phyloP scores from a whole-genome alignment of 495 filamentous ascomycete species.

The Tuber calosporum region DNA sequence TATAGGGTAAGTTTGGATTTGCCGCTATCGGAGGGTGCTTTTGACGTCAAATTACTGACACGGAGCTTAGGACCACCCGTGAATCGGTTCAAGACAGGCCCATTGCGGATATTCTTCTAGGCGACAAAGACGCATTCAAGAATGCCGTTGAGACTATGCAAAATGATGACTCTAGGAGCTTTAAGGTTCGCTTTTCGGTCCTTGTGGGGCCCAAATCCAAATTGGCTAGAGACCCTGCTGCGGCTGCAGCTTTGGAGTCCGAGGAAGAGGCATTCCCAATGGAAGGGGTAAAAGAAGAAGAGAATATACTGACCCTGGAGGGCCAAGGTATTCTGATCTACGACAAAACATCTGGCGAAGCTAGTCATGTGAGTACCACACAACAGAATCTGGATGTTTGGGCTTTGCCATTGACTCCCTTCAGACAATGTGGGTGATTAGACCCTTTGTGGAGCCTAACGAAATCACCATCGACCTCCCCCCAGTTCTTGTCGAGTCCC shows the following conservation, averaged over 20 bases:
- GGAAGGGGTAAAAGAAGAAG: constrained; percentile 42
- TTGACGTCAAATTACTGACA: constrained; percentile 17
- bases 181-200: constrained; percentile 79
- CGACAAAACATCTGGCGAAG: constrained; percentile 74
- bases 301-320: constrained; percentile 67
- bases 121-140: constrained; percentile 65
- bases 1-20: constrained; percentile 52
- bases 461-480: constrained; percentile 95
- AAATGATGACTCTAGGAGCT: constrained; percentile 85
- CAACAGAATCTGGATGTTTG: constrained; percentile 10
- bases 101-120: constrained; percentile 71
- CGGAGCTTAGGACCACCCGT: constrained; percentile 49
- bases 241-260: constrained; percentile 35
- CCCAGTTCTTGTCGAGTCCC: constrained; percentile 78
- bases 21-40: not conserved
- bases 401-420: constrained; percentile 31
- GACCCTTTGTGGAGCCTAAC: constrained; percentile 77
- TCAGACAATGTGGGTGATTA: constrained; percentile 99
- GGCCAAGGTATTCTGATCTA: constrained; percentile 98
- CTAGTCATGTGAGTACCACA: constrained; percentile 70
- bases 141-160: constrained; percentile 81
- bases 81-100: constrained; percentile 66
- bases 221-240: constrained; percentile 43
- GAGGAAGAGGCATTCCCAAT: constrained; percentile 46
- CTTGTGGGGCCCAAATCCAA: constrained; percentile 66